Evolutionary conservation across 2,329 filamentous ascomycete species (phyloP).

Genomic region (Epichloe amarillans): DNA sequence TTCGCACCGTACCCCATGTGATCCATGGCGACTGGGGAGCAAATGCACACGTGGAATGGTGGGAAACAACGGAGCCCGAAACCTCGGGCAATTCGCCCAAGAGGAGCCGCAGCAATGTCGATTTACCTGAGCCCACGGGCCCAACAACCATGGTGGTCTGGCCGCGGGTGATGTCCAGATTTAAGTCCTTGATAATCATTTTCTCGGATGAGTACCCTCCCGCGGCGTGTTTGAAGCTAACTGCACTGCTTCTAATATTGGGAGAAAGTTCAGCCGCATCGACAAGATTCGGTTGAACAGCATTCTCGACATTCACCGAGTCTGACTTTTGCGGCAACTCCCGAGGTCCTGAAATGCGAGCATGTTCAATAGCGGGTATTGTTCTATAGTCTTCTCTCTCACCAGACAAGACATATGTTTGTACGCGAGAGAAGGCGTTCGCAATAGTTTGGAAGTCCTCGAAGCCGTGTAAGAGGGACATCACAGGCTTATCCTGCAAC

Average conservation of each 20-base stretch:
- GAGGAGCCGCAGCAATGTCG: constrained; percentile 11
- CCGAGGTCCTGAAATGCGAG: not conserved
- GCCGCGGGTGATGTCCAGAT: constrained; percentile 6
- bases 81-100: constrained; percentile 11
- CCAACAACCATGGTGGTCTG: constrained; percentile 12
- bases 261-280: not conserved
- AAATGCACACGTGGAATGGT: constrained; percentile 9
- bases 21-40: constrained; percentile 15
- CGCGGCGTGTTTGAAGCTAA: constrained; percentile 2
- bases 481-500: constrained; percentile 10
- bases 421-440: constrained; percentile 11
- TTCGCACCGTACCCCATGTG: constrained; percentile 11
- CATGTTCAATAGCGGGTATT: not conserved
- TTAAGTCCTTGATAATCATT: constrained; percentile 4
- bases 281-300: not conserved
- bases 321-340: not conserved
- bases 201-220: constrained; percentile 6
- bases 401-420: constrained; percentile 9
- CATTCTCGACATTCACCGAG: not conserved
- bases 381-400: constrained; percentile 9
- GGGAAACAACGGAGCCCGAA: constrained; percentile 4
- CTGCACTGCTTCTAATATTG: not conserved
- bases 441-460: constrained; percentile 11
- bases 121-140: constrained; percentile 13
- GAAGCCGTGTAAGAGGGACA: constrained; percentile 9